phyloP scores from a whole-genome alignment of 2,329 filamentous ascomycete genomes.

The Raffaelea albimanens region DNA sequence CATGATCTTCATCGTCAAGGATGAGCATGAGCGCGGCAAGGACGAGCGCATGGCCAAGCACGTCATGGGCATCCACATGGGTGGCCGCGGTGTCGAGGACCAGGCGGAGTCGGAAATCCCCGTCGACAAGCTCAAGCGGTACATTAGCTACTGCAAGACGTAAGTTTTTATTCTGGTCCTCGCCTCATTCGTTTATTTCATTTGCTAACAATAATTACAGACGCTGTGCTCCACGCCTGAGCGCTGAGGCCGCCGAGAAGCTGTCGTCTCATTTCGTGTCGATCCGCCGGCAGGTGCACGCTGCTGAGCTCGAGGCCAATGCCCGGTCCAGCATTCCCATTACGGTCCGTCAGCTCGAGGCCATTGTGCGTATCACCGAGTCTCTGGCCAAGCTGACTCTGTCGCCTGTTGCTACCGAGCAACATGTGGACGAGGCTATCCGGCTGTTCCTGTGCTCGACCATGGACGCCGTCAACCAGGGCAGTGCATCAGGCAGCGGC shows the following conservation, averaged over 20 bases:
- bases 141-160: constrained; percentile 95
- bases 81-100: constrained; percentile 72
- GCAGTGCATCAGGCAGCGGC: constrained; percentile 35
- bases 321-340: constrained; percentile 90
- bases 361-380: constrained; percentile 94
- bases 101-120: constrained; percentile 79
- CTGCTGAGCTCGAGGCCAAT: constrained; percentile 82
- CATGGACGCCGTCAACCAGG: constrained; percentile 95
- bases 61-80: constrained; percentile 97
- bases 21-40: constrained; percentile 81
- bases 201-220: constrained; percentile 35
- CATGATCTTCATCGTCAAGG: constrained; percentile 98
- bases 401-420: constrained; percentile 76
- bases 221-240: constrained; percentile 85
- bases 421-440: constrained; percentile 95
- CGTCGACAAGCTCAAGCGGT: constrained; percentile 94
- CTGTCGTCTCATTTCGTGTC: constrained; percentile 95
- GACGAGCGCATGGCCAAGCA: constrained; percentile 93
- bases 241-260: constrained; percentile 85
- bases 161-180: constrained; percentile 37
- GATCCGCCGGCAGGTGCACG: constrained; percentile 88
- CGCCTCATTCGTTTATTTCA: neutral
- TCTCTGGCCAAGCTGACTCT: constrained; percentile 86
- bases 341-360: constrained; percentile 92
- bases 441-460: constrained; percentile 91